Conservation (phyloP, 257 asterid genomes). For the Prunella vulgaris region DNA sequence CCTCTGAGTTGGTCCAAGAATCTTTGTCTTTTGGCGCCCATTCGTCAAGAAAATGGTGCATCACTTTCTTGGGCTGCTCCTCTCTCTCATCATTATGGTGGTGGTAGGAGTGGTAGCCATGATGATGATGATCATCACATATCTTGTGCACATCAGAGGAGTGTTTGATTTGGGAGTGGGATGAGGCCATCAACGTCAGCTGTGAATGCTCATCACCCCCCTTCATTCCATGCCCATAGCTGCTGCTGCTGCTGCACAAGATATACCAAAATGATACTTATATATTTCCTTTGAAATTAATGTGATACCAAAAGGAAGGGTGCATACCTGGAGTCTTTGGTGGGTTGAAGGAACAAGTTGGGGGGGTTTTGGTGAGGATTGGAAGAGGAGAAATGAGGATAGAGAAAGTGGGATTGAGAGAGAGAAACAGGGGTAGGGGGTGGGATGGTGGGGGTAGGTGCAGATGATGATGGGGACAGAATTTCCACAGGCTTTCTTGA, state of each 20-base stretch:
- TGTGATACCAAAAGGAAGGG: too few relatives aligned
- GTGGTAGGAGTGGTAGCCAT: not conserved
- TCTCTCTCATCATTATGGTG: slow-evolving; percentile 19
- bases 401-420: slow-evolving; percentile 26
- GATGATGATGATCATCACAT: slow-evolving; percentile 6
- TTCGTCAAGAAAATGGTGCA: slow-evolving; percentile 94
- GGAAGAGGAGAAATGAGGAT: slow-evolving; percentile 35
- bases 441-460: slow-evolving; percentile 15
- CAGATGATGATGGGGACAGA: slow-evolving; percentile 24
- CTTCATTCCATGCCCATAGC: slow-evolving; percentile 40
- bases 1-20: slow-evolving; percentile 41
- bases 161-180: slow-evolving; percentile 39
- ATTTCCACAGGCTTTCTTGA: slow-evolving; percentile 99
- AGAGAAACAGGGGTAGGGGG: slow-evolving; percentile 13
- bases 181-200: slow-evolving; percentile 43
- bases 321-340: slow-evolving; percentile 43
- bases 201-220: slow-evolving; percentile 46
- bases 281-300: too few relatives aligned
- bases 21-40: slow-evolving; percentile 55
- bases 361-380: slow-evolving; percentile 30
- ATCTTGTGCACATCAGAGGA: slow-evolving; percentile 27
- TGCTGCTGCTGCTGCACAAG: slow-evolving; percentile 25
- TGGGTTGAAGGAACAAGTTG: slow-evolving; percentile 34
- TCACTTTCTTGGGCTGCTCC: slow-evolving; percentile 66
- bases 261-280: not conserved